These are phyloP conservation scores for Marsdenia floribunda DNA, from an alignment of 257 asterid species.

Conservation along the genomic window DNA sequence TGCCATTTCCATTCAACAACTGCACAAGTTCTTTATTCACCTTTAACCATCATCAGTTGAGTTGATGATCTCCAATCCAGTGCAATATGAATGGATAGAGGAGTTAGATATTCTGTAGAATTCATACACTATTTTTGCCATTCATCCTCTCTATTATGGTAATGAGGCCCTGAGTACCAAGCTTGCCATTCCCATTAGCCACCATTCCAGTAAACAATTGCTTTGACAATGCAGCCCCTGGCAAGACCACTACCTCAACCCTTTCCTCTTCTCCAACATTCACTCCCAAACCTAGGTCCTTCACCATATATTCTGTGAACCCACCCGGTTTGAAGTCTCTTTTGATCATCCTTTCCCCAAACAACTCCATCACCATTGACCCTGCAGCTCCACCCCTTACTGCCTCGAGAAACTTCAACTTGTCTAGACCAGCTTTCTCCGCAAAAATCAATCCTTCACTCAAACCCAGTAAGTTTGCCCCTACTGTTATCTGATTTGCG, in stretches of 20 bases:
- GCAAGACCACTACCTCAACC: constrained; percentile 49
- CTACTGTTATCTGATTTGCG: constrained; percentile 71
- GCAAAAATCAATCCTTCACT: constrained; percentile 87
- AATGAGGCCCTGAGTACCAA: constrained; percentile 67
- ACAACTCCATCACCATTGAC: constrained; percentile 75
- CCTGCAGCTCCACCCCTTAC: constrained; percentile 86
- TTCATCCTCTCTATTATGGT: constrained; percentile 74
- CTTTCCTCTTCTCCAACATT: constrained; percentile 46
- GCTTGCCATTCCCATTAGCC: constrained; percentile 78
- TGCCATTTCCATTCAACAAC: not conserved
- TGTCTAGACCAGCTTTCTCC: constrained; percentile 66
- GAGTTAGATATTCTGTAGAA: not conserved
- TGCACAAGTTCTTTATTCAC: not conserved
- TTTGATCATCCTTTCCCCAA: constrained; percentile 73
- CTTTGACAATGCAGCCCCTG: constrained; percentile 76
- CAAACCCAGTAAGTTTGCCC: constrained; percentile 62
- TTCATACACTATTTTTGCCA: constrained; percentile 21
- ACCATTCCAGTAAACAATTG: constrained; percentile 80
- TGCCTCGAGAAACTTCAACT: constrained; percentile 57
- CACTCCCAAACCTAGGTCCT: constrained; percentile 86
- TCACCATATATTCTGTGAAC: constrained; percentile 81
- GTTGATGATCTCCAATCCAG: not conserved
- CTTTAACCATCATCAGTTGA: too few relatives aligned
- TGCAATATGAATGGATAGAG: not conserved
- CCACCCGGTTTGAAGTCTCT: constrained; percentile 79